Conservation (phyloP, 345 rosid genomes). For the Lepidium aucheri region DNA sequence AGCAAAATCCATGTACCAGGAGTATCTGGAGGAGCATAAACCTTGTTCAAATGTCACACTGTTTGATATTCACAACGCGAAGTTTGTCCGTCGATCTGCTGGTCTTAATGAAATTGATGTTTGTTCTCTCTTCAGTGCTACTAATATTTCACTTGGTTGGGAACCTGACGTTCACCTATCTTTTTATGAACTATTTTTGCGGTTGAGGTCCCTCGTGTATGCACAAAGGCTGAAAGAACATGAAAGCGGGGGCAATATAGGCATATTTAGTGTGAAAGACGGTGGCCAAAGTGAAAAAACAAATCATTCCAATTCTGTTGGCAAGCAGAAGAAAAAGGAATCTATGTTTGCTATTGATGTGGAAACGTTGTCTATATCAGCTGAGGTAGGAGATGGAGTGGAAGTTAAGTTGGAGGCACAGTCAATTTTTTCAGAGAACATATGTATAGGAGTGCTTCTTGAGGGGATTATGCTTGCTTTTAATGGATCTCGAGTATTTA, state of each 20-base stretch:
- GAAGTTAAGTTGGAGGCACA: constrained; percentile 69
- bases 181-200: constrained; percentile 64
- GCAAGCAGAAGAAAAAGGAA: constrained; percentile 69
- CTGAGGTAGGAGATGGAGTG: constrained; percentile 91
- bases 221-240: constrained; percentile 51
- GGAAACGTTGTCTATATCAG: constrained; percentile 70
- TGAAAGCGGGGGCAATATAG: constrained; percentile 29
- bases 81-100: constrained; percentile 81
- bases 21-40: constrained; percentile 48
- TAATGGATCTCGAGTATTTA: constrained; percentile 65
- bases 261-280: constrained; percentile 33
- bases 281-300: constrained; percentile 35
- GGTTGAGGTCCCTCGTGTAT: constrained; percentile 47
- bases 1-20: constrained; percentile 77
- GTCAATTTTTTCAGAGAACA: constrained; percentile 97
- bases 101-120: constrained; percentile 80
- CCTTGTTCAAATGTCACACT: constrained; percentile 49
- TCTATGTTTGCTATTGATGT: constrained; percentile 94
- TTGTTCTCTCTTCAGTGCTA: constrained; percentile 95
- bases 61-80: constrained; percentile 79
- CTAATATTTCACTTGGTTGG: constrained; percentile 76
- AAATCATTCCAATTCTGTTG: constrained; percentile 36
- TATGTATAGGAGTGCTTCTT: constrained; percentile 86
- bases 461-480: constrained; percentile 75
- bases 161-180: constrained; percentile 90